Percentiles rank a stretch among this genome's conserved stretches.
These are phyloP conservation scores for Podaxis mareebaensis DNA, from an alignment of 768 basidiomycete genomes.

Conservation along the genomic window DNA sequence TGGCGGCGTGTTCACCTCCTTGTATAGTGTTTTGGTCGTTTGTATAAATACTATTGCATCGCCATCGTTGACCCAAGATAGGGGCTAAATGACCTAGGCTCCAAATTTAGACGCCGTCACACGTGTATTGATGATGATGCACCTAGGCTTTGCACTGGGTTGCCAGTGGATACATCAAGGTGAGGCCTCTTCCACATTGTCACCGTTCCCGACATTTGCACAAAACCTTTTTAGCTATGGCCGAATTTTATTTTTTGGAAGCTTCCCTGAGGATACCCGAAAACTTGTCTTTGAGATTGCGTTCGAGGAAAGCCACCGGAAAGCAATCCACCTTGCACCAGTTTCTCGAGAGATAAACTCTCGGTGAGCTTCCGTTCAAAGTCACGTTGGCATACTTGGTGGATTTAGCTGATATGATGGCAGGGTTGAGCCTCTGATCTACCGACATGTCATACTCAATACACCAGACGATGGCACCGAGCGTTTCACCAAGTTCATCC, in stretches of 20 bases:
- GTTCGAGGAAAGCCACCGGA: background rate
- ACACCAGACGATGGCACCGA: background rate
- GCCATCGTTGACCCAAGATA: background rate
- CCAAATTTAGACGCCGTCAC: background rate
- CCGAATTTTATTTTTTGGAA: background rate
- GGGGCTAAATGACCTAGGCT: background rate
- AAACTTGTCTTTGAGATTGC: background rate
- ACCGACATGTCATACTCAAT: background rate
- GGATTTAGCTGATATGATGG: background rate
- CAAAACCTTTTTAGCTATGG: background rate
- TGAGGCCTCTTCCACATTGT: background rate
- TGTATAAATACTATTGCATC: background rate
- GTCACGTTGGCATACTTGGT: background rate
- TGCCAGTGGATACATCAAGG: background rate
- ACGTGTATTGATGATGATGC: background rate
- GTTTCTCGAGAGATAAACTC: background rate
- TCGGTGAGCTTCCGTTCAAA: background rate
- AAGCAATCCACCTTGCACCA: background rate
- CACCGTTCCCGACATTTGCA: background rate
- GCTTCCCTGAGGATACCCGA: constrained; percentile 2
- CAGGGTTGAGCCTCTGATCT: background rate
- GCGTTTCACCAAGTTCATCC: background rate
- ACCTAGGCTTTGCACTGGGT: background rate
- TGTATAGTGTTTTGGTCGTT: background rate
- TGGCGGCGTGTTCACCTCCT: background rate